Evolutionary conservation across 2,329 filamentous ascomycete genomes (phyloP).

Genomic region (Laburnicola sp.): DNA sequence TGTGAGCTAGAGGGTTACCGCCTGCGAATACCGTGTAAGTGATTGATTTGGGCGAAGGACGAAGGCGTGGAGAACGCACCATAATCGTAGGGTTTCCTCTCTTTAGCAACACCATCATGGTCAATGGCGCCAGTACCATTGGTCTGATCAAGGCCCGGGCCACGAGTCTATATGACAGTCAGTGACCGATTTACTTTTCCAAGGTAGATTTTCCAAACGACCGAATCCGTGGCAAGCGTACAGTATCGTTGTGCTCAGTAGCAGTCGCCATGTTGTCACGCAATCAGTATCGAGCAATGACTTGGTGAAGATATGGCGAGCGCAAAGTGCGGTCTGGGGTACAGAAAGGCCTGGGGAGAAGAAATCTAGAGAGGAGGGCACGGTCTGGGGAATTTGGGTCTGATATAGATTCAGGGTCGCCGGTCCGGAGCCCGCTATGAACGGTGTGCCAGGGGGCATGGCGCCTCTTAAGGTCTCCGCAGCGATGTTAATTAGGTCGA

Average conservation of each 20-base stretch:
- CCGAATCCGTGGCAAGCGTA: conserved; percentile 19
- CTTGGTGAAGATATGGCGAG: conserved; percentile 1
- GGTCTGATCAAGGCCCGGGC: conserved; percentile 17
- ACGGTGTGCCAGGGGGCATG: conserved; percentile 38
- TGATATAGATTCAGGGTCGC: too few relatives aligned
- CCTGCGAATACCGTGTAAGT: conserved; percentile 23
- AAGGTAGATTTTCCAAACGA: not conserved
- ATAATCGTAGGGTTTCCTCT: conserved; percentile 54
- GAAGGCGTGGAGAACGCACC: conserved; percentile 16
- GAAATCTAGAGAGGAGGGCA: too few relatives aligned
- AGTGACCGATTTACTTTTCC: not conserved
- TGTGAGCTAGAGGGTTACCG: conserved; percentile 57
- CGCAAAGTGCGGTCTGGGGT: conserved; percentile 4
- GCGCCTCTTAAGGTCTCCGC: conserved; percentile 26
- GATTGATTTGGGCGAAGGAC: not conserved
- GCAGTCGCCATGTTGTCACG: conserved; percentile 47
- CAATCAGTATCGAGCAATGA: conserved; percentile 16
- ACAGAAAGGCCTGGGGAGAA: too few relatives aligned
- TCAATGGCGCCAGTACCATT: conserved; percentile 44
- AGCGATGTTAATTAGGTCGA: conserved; percentile 32
- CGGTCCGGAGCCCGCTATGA: conserved; percentile 29
- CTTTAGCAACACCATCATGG: conserved; percentile 42
- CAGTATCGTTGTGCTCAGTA: conserved; percentile 42
- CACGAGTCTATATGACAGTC: not conserved
- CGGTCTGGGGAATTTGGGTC: conserved; percentile 34